A percentile compares a stretch with the other conserved stretches of the same genome.
Evolutionary conservation across 768 basidiomycete species (phyloP).

Genomic region (Crassisporium funariophilum): DNA sequence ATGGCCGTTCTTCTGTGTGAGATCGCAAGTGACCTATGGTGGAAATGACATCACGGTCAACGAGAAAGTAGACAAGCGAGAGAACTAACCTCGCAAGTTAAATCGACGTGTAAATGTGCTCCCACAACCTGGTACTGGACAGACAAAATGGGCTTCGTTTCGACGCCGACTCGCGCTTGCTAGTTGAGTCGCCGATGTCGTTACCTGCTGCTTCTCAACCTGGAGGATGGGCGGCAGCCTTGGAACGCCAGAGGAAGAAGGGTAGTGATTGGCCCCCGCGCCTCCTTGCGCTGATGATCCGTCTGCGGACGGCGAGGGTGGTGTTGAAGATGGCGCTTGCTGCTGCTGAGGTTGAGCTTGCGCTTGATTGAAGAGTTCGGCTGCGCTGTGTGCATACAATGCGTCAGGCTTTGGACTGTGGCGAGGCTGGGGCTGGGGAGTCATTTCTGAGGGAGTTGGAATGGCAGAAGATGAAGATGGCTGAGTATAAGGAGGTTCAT

Average conservation of each 20-base stretch:
- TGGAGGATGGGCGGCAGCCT: conserved; percentile 82
- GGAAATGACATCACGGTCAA: conserved; percentile 9
- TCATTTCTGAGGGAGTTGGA: conserved; percentile 23
- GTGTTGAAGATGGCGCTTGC: conserved; percentile 8
- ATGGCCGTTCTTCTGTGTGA: conserved; percentile 94
- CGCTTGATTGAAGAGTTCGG: conserved; percentile 22
- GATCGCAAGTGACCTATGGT: conserved; percentile 84
- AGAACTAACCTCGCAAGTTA: conserved; percentile 71
- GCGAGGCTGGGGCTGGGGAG: conserved; percentile 18
- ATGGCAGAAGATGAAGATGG: conserved; percentile 30
- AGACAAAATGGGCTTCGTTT: conserved; percentile 91
- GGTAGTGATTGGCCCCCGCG: conserved; percentile 58
- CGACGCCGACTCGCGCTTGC: conserved; percentile 88
- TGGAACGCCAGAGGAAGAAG: conserved; percentile 51
- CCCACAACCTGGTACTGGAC: conserved; percentile 93
- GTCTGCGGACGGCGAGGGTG: conserved; percentile 38
- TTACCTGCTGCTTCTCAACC: conserved; percentile 94
- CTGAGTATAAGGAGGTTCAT: conserved; percentile 40
- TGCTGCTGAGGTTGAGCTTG: conserved; percentile 46
- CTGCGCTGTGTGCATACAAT: conserved; percentile 53
- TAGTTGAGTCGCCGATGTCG: conserved; percentile 89
- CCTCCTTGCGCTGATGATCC: conserved; percentile 32
- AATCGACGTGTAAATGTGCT: conserved; percentile 96
- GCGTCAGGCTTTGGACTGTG: conserved; percentile 46
- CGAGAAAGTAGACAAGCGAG: conserved; percentile 3